Conservation (phyloP, 257 asterid species). For the Plantago ovata region DNA sequence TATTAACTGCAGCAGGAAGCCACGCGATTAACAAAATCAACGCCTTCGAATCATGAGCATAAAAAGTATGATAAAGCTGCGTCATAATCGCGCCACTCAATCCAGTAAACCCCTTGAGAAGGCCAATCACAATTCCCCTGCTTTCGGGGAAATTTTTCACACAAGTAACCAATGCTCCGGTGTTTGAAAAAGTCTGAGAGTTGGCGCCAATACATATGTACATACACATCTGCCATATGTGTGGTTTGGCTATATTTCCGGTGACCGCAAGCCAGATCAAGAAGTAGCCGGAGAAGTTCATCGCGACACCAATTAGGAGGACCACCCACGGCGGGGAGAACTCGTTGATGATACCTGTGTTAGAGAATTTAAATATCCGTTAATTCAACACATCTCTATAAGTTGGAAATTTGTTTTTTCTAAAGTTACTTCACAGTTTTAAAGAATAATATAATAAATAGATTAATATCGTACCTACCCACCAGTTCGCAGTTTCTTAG, state of each 20-base stretch:
- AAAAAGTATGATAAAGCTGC: conserved; percentile 45
- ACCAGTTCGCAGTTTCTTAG: too few relatives aligned
- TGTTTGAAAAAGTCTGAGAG: conserved; percentile 59
- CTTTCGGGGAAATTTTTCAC: conserved; percentile 69
- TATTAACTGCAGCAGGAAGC: conserved; percentile 56
- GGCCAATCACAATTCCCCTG: conserved; percentile 46
- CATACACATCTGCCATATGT: conserved; percentile 60
- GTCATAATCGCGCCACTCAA: conserved; percentile 71
- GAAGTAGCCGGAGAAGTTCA: conserved; percentile 61
- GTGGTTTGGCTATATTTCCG: conserved; percentile 30
- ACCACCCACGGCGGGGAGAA: conserved; percentile 65
- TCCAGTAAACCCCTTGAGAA: conserved; percentile 58
- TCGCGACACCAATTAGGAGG: conserved; percentile 38
- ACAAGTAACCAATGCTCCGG: conserved; percentile 59
- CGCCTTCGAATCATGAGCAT: conserved; percentile 37
- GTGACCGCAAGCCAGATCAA: conserved; percentile 69
- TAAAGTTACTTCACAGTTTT: too few relatives aligned
- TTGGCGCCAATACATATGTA: conserved; percentile 58
- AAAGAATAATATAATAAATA: too few relatives aligned
- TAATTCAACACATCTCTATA: too few relatives aligned
- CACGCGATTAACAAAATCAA: conserved; percentile 50
- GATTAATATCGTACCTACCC: too few relatives aligned
- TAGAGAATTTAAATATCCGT: too few relatives aligned
- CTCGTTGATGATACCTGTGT: conserved; percentile 33
- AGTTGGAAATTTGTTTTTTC: too few relatives aligned